Evolutionary conservation across 345 rosid species (phyloP), one percentile per base, ranked within the genome.

Genomic region (Salix udensis): DNA sequence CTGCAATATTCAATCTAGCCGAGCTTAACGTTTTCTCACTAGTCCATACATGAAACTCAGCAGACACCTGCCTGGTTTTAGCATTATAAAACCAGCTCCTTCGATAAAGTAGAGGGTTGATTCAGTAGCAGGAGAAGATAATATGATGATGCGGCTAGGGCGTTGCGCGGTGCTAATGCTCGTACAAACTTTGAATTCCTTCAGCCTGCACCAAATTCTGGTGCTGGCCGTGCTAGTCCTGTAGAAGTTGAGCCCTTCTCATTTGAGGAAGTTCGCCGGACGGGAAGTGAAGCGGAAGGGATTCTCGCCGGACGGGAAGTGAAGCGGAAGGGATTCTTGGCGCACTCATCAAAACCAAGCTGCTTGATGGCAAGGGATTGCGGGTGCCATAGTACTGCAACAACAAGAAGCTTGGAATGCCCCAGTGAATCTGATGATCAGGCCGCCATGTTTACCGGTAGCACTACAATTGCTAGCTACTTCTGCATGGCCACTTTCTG

Each of bases 81-180:
- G 74, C 76, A 26, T 46, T 74, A 79, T 74, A 76, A 62, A 40
- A 3, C 30, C 37, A 8, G 24, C 67, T 55, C 71, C 48, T 67
- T 50, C 52, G 67, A 68, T 42, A n/a, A 40, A 68, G 26, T 16
- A 71, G 44, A 53, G 60, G 60, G 24, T 19, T 2, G 7, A 50
- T 7, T 53, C 9, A 6, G 60, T 53, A 53, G 58, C 7, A 4
- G 52, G 50, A 23, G 12, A 14, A 74, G 23, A 31, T 31, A 31
- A 21, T 88, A 86, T 70, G 91, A 88, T 15, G 87, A 85, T 31
- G 89, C 88, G 4, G 91, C 91, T 10, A 73, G 88, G 28, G 83
- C 89, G 44, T 69, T 88, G 37, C 85, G 88, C 1, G 89, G 91
- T 8, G 85, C 78, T 8, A 86, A 88, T 66, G 89, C 87, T 2